A percentile compares a stretch with the other conserved stretches of the same genome.
Conservation (phyloP, 441 rosid species). For the Gossypium schwendimanii region DNA sequence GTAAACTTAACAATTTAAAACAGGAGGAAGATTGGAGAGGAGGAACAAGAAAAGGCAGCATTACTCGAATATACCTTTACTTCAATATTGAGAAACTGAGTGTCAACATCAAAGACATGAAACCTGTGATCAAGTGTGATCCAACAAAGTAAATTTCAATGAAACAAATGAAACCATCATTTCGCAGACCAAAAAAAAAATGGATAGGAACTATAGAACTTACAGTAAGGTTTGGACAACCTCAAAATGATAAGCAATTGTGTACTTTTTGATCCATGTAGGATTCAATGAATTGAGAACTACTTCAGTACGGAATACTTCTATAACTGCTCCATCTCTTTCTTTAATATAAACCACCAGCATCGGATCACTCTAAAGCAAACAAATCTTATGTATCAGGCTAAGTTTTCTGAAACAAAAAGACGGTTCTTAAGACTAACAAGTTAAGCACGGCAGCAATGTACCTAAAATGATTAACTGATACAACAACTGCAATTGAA, state of each 20-base stretch:
- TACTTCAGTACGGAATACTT: slow-evolving; percentile 74
- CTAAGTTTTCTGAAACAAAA: slow-evolving; percentile 15
- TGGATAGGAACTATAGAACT: slow-evolving; percentile 26
- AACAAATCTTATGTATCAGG: slow-evolving; percentile 18
- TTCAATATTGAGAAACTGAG: slow-evolving; percentile 61
- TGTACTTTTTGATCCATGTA: slow-evolving; percentile 59
- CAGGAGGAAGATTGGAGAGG: not conserved
- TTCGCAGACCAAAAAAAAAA: not conserved
- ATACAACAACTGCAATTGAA: not conserved
- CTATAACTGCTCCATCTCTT: slow-evolving; percentile 58
- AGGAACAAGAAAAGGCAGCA: not conserved
- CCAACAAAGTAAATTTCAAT: slow-evolving; percentile 14
- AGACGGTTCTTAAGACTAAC: not conserved
- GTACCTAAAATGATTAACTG: not conserved
- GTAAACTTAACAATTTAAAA: not conserved
- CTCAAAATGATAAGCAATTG: slow-evolving; percentile 60
- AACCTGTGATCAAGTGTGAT: slow-evolving; percentile 40
- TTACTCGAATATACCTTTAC: slow-evolving; percentile 47
- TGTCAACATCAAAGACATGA: slow-evolving; percentile 70
- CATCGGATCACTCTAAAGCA: slow-evolving; percentile 91
- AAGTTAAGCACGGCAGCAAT: not conserved
- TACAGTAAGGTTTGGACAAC: slow-evolving; percentile 68
- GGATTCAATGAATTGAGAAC: slow-evolving; percentile 78
- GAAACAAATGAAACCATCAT: slow-evolving; percentile 13
- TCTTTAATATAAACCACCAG: slow-evolving; percentile 58